Evolutionary conservation across 176 grass and related monocot species (phyloP), one percentile per base, ranked within the genome.

Genomic region (Panicum miliaceum): DNA sequence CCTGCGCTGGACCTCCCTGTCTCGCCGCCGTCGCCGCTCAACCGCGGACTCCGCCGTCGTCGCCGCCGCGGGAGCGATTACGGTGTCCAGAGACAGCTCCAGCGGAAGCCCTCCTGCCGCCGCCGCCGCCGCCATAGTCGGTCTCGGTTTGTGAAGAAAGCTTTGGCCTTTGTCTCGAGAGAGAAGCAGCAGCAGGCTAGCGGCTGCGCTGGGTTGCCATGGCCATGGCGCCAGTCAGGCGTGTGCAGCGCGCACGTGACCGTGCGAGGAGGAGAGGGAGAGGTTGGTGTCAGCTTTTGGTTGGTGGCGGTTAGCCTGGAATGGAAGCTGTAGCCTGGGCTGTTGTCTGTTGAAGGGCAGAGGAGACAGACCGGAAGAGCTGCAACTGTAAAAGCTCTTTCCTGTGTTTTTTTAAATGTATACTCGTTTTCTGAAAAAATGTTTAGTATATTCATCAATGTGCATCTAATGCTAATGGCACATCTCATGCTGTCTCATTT

Each of bases 291-390:
- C 40, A 46, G 25, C 43, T 51, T 73, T 61, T 71, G 42, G 43
- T 11, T 16, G 66, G 69, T 79, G 69, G 76, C 27, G 57, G 38
- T 79, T 32, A 43, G 53, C 59, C 69, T 20, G 36, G 60, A 87
- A 87, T 58, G 78, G 78, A 65, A 87, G 71, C 78, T 81, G 85
- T 69, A 43, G 76, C 46, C 46, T 48, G 59, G 25, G 34, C 9
- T 58, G 79, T 19, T 27, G 46, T 8, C 6, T 5, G 52, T n/a
- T n/a, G n/a, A n/a, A 57, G 64, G 59, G 26, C 66, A 75, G 77
- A 56, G 58, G 26, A 26, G 4, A 41, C 46, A 73, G 68, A 54
- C 68, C 57, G 40, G 69, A 54, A 19, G 34, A 42, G 40, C 40
- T 42, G 8, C 6, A 8, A 8, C 40, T 42, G 40, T 8, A 42